These are phyloP conservation scores for Guadua angustifolia DNA, from an alignment of 176 grass and related monocot genomes.

Conservation along the genomic window DNA sequence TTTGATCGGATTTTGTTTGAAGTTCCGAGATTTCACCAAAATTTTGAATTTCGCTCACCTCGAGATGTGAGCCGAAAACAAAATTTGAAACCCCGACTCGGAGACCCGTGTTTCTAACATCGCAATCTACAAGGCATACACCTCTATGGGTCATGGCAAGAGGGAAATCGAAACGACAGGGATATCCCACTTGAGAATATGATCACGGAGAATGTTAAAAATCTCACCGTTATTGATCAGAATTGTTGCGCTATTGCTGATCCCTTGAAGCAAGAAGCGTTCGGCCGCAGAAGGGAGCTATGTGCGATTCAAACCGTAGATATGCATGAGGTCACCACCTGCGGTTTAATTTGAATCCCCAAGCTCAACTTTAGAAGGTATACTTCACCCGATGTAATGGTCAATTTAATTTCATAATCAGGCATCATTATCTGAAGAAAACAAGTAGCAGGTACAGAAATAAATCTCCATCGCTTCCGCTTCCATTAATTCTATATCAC, in stretches of 20 bases:
- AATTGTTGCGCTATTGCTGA: background rate
- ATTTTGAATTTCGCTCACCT: no score
- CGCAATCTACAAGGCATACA: no score
- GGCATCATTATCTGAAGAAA: constrained; percentile 17
- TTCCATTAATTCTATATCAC: background rate
- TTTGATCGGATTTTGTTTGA: no score
- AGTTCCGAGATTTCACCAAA: no score
- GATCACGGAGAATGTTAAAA: no score
- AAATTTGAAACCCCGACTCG: no score
- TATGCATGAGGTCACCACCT: background rate
- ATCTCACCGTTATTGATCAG: no score
- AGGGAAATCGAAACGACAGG: background rate
- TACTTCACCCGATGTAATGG: background rate
- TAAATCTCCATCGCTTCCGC: background rate
- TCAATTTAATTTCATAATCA: constrained; percentile 7
- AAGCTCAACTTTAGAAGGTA: background rate
- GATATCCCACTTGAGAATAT: background rate
- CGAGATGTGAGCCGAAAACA: no score
- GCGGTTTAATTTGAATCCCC: background rate
- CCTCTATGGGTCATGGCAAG: background rate
- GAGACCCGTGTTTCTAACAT: no score
- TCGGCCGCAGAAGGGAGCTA: background rate
- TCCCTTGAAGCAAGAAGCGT: background rate
- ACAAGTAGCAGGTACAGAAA: constrained; percentile 27
- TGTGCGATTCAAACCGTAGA: background rate